A percentile compares a stretch with the other conserved stretches of the same genome.
Conservation (phyloP, 2,329 filamentous ascomycete genomes). For the Pseudogymnoascus sp. region DNA sequence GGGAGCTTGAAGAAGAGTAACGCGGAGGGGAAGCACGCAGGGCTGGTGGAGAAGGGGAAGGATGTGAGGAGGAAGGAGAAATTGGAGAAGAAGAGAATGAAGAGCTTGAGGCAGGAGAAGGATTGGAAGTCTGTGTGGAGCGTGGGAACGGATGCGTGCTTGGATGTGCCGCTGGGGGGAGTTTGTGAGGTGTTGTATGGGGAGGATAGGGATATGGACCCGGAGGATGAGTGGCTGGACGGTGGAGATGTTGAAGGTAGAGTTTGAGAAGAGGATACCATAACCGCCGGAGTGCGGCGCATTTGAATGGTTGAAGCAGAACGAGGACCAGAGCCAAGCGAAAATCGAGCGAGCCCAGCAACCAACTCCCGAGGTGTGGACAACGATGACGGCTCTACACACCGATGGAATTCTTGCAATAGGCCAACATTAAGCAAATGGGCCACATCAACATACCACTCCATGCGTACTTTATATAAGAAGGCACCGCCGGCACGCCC, state of each 20-base stretch:
- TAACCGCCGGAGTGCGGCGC: background rate
- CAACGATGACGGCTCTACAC: background rate
- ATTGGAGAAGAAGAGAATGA: constrained; percentile 30
- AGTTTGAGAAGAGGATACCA: background rate
- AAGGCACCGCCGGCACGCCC: background rate
- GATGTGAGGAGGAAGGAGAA: constrained; percentile 31
- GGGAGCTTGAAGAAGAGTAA: constrained; percentile 42
- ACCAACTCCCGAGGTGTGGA: background rate
- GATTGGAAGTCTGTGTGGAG: constrained; percentile 84
- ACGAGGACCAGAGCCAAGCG: background rate
- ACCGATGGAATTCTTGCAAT: background rate
- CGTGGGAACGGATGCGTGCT: constrained; percentile 88
- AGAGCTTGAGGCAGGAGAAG: constrained; percentile 30
- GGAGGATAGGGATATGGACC: constrained; percentile 36
- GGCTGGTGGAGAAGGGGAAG: constrained; percentile 30
- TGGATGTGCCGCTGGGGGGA: constrained; percentile 91
- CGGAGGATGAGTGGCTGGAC: constrained; percentile 11
- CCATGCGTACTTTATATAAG: background rate
- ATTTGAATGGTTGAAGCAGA: background rate
- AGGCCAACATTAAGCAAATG: background rate
- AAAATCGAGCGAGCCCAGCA: background rate
- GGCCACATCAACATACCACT: background rate
- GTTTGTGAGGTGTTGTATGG: constrained; percentile 94
- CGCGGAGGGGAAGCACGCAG: constrained; percentile 26
- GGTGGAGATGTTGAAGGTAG: constrained; percentile 11